phyloP scores from a whole-genome alignment of 768 basidiomycete species.

The Lyophyllum atratum region DNA sequence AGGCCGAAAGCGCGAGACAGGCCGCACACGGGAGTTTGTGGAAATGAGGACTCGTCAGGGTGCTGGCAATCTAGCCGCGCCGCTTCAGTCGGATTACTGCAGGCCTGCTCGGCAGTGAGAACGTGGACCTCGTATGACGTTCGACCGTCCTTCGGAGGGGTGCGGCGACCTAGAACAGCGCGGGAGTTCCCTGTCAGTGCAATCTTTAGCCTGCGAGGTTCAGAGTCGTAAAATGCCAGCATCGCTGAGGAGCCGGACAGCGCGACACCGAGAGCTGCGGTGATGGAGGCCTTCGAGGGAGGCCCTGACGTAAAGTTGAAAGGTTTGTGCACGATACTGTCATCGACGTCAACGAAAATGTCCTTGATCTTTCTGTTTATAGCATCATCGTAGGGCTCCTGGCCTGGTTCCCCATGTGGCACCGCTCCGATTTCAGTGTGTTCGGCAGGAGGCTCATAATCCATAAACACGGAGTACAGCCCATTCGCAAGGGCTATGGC shows the following conservation, averaged over 20 bases:
- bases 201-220: slow-evolving; percentile 33
- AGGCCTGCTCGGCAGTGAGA: slow-evolving; percentile 41
- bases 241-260: slow-evolving; percentile 35
- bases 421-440: slow-evolving; percentile 13
- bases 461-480: neutral
- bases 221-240: slow-evolving; percentile 36
- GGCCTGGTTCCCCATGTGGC: neutral
- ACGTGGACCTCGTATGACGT: slow-evolving; percentile 37
- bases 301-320: slow-evolving; percentile 24
- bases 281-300: slow-evolving; percentile 20
- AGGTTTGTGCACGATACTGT: slow-evolving; percentile 30
- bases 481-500: slow-evolving; percentile 16
- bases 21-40: slow-evolving; percentile 17
- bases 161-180: slow-evolving; percentile 40
- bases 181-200: slow-evolving; percentile 43
- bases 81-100: slow-evolving; percentile 32
- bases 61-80: slow-evolving; percentile 15
- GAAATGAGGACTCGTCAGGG: neutral
- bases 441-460: slow-evolving; percentile 10
- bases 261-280: slow-evolving; percentile 30
- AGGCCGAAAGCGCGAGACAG: slow-evolving; percentile 45
- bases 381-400: slow-evolving; percentile 16
- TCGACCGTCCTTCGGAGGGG: slow-evolving; percentile 21
- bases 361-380: slow-evolving; percentile 29
- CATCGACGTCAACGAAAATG: slow-evolving; percentile 33